Conservation (phyloP, 352 stramenopile genomes). For the Hyaloperonospora arabidopsidis region DNA sequence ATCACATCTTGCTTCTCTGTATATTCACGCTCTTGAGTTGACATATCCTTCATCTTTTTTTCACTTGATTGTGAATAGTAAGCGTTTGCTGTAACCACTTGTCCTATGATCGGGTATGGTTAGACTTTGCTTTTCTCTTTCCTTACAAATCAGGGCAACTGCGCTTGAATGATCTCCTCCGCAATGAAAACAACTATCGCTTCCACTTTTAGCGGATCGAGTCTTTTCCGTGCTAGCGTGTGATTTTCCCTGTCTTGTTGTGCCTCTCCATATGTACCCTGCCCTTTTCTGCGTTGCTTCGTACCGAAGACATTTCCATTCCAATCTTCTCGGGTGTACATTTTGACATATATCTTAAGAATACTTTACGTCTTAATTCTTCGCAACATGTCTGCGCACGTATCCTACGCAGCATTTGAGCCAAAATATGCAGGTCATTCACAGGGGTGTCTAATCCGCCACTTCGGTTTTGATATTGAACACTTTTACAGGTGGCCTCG, state of each 20-base stretch:
- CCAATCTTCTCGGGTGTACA: slow-evolving; percentile 1
- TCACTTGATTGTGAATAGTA: neutral
- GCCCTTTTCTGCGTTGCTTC: slow-evolving; percentile 1
- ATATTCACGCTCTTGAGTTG: too few species aligned
- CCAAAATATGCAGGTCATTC: neutral
- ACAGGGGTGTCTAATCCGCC: neutral
- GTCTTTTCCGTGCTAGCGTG: neutral
- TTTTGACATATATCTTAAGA: slow-evolving; percentile 9
- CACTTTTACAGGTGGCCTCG: neutral
- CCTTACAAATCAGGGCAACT: neutral
- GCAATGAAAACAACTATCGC: neutral
- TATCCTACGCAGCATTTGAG: neutral
- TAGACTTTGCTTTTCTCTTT: neutral
- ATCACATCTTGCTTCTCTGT: neutral
- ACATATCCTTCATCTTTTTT: too few species aligned
- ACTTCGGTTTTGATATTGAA: slow-evolving; percentile 2
- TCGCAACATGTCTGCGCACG: slow-evolving; percentile 1
- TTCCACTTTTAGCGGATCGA: neutral
- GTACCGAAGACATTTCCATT: slow-evolving; percentile 1
- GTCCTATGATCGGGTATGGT: neutral
- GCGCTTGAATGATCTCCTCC: neutral
- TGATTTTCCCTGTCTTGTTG: neutral
- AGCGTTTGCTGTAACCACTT: neutral
- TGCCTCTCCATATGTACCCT: neutral
- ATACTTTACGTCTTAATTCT: slow-evolving; percentile 6